Evolutionary conservation across 768 basidiomycete species (phyloP), one percentile per base, ranked within the genome.

Genomic region (Mycena indigotica): DNA sequence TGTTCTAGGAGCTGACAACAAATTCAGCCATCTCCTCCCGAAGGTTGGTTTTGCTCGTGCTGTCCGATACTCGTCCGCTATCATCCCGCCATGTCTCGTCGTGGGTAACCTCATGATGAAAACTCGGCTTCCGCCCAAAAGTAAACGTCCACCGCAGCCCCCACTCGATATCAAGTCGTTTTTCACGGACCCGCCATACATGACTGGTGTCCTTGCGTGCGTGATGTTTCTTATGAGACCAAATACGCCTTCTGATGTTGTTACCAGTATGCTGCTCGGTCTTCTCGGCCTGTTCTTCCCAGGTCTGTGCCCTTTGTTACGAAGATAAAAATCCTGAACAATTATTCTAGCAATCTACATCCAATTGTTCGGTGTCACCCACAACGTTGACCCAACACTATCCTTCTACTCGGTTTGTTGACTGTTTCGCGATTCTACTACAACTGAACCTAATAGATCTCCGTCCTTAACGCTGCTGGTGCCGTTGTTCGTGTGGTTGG

Each of bases 61-160:
- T 21, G 57, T 62, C 6, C 57, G 57, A 17, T 57, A 50, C 10
- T 52, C 54, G 13, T 49, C 35, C 8, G 45, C 50, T 17, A 52
- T 62, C 23, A 46, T 58, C 2, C 35, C 53, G 4, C 50, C 32
- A 21, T 55, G 49, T 29, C 40, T 62, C 8, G 2, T 62, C n/a
- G 5, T 53, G 6, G 61, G 56, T 3, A 58, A 58, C 40, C 13
- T 52, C 15, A 12, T 61, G 38, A 62, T 62, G 61, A 38, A 50
- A 10, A 62, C 61, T 2, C 45, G 61, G 13, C 41, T 61, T 5
- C 60, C 55, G 16, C 58, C 58, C 5, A 17, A 49, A 25, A 52
- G 12, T 13, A 52, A 56, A 16, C 56, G 53, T 16, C 41, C 30
- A 1, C 50, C 44, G 2, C 19, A 28, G n/a, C 46, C 35, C 5